phyloP scores from a whole-genome alignment of 2,329 filamentous ascomycete genomes.

The Cordyceps pruinosa region DNA sequence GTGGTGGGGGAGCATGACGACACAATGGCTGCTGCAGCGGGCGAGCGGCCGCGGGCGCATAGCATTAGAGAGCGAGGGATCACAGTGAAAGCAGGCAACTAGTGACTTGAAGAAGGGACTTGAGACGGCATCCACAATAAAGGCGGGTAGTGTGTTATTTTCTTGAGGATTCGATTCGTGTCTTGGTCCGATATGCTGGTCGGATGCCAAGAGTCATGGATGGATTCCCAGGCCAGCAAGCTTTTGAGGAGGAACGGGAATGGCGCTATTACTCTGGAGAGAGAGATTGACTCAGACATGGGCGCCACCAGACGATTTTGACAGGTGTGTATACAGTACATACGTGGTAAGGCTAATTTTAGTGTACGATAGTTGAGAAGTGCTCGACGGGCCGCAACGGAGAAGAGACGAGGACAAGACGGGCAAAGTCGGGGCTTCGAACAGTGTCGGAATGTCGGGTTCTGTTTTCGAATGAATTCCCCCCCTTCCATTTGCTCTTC shows the following conservation, averaged over 20 bases:
- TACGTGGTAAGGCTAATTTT: constrained; percentile 6
- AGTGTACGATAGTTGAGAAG: not conserved
- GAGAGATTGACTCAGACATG: constrained; percentile 13
- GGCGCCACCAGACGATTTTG: constrained; percentile 12
- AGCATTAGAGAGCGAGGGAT: not conserved
- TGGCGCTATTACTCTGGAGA: constrained; percentile 9
- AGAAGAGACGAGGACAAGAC: not conserved
- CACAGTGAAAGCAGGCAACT: not conserved
- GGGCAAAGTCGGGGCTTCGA: not conserved
- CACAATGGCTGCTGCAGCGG: not conserved
- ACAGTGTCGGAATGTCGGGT: not conserved
- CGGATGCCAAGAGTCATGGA: constrained; percentile 5
- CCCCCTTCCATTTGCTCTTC: too few relatives aligned
- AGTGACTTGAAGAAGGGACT: not conserved
- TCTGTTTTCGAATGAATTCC: too few relatives aligned
- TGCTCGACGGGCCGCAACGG: not conserved
- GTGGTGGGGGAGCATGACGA: constrained; percentile 8
- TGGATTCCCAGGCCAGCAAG: not conserved
- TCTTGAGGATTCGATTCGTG: constrained; percentile 4
- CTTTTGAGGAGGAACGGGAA: constrained; percentile 6
- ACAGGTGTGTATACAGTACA: constrained; percentile 7
- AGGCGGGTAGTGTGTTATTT: not conserved
- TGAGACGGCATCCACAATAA: constrained; percentile 5
- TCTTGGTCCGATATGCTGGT: constrained; percentile 9
- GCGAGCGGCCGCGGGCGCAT: not conserved